Percentiles rank a stretch among this genome's conserved stretches.
These are phyloP conservation scores for Arachis monticola DNA, from an alignment of 331 rosid species.

Conservation along the genomic window DNA sequence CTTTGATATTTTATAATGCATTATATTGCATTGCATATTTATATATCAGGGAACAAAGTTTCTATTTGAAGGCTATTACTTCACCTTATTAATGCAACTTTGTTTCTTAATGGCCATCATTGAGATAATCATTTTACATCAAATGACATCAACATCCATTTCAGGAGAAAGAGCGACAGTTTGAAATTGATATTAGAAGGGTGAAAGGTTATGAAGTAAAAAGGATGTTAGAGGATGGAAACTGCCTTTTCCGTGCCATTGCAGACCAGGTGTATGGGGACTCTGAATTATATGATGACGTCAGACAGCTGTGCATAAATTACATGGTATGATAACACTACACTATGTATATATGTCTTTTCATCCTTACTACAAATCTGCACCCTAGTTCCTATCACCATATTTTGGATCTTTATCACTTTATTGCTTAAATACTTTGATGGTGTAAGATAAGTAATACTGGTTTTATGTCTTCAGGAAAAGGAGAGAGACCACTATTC, in stretches of 20 bases:
- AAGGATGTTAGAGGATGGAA: slow-evolving; percentile 94
- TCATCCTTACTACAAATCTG: slow-evolving; percentile 15
- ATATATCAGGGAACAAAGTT: not conserved
- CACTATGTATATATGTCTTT: not conserved
- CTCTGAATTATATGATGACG: slow-evolving; percentile 68
- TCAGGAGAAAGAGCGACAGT: slow-evolving; percentile 95
- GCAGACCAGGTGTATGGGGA: slow-evolving; percentile 99
- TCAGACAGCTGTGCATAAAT: slow-evolving; percentile 92
- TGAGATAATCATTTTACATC: slow-evolving; percentile 6
- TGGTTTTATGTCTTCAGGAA: slow-evolving; percentile 60
- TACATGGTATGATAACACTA: slow-evolving; percentile 73
- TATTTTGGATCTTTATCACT: slow-evolving; percentile 8
- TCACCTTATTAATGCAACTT: slow-evolving; percentile 9
- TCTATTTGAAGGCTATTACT: not conserved
- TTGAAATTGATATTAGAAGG: slow-evolving; percentile 87
- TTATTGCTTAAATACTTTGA: slow-evolving; percentile 11
- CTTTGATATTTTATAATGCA: not conserved
- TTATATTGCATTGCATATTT: not conserved
- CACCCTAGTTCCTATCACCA: too few relatives aligned
- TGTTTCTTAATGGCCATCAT: slow-evolving; percentile 23
- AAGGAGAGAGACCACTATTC: slow-evolving; percentile 92
- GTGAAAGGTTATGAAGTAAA: slow-evolving; percentile 84
- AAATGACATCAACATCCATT: slow-evolving; percentile 39
- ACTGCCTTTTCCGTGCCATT: slow-evolving; percentile 97
- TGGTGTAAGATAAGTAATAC: slow-evolving; percentile 21